Conservation (phyloP, 202 grass and related monocot species). For the Setaria viridis region DNA sequence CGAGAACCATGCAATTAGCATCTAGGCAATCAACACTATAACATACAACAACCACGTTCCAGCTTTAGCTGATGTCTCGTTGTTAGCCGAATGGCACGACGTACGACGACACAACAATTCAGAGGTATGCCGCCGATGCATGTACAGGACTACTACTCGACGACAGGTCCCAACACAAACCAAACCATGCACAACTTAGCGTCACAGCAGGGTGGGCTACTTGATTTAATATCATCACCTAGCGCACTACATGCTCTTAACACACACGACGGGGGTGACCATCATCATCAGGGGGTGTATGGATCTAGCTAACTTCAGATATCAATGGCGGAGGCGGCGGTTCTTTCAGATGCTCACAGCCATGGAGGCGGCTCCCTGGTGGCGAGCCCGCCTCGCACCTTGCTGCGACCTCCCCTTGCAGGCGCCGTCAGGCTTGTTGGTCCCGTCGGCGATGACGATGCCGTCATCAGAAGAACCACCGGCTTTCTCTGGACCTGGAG, state of each 20-base stretch:
- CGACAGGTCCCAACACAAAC: constrained; percentile 21
- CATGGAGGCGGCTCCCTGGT: constrained; percentile 53
- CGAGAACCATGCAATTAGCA: not conserved
- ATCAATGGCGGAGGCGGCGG: not conserved
- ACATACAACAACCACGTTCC: not conserved
- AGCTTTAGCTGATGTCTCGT: not conserved
- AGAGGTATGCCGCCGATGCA: constrained; percentile 44
- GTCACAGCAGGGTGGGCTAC: constrained; percentile 34
- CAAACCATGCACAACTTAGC: constrained; percentile 42
- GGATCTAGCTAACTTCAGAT: constrained; percentile 33
- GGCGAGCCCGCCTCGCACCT: constrained; percentile 11
- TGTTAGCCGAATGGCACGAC: constrained; percentile 44
- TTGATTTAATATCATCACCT: constrained; percentile 37
- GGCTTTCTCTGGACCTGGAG: constrained; percentile 5
- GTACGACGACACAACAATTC: constrained; percentile 33
- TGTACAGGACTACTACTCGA: constrained; percentile 44
- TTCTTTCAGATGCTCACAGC: constrained; percentile 53
- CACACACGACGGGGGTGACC: constrained; percentile 3
- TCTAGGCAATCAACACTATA: not conserved
- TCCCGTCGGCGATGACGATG: not conserved
- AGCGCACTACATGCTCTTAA: constrained; percentile 36
- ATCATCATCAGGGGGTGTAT: constrained; percentile 12
- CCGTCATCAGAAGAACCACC: not conserved
- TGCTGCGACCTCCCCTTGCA: constrained; percentile 48
- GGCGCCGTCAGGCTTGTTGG: constrained; percentile 7